A percentile compares a stretch with the other conserved stretches of the same genome.
Evolutionary conservation across 495 filamentous ascomycete genomes (phyloP).

Genomic region (Oidiodendron maius): DNA sequence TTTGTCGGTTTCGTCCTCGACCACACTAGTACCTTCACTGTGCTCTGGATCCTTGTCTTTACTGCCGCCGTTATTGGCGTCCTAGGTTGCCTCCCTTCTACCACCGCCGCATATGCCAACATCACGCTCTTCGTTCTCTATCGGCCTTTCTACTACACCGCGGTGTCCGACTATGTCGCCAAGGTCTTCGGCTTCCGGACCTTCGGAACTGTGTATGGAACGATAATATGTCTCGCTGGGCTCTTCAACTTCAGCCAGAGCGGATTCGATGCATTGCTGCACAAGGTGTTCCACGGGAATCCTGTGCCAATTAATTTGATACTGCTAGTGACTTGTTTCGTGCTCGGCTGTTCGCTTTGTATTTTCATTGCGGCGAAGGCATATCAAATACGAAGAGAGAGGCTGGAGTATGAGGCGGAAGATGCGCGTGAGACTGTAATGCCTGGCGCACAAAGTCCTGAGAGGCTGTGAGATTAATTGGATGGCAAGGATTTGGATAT

Average conservation of each 20-base stretch:
- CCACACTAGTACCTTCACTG: slow-evolving; percentile 63
- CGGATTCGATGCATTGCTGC: slow-evolving; percentile 74
- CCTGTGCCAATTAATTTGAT: slow-evolving; percentile 75
- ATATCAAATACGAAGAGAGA: slow-evolving; percentile 24
- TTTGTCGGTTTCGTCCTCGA: slow-evolving; percentile 86
- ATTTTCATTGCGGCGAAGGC: slow-evolving; percentile 44
- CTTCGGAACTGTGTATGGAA: slow-evolving; percentile 93
- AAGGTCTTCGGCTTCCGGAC: slow-evolving; percentile 97
- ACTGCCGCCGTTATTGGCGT: slow-evolving; percentile 73
- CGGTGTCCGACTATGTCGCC: slow-evolving; percentile 79
- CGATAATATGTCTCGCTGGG: slow-evolving; percentile 84
- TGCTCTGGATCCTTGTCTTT: slow-evolving; percentile 66
- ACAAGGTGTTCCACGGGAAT: slow-evolving; percentile 62
- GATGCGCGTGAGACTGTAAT: slow-evolving; percentile 26
- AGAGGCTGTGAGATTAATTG: slow-evolving; percentile 14
- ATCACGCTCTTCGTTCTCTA: slow-evolving; percentile 75
- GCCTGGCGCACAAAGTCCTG: slow-evolving; percentile 15
- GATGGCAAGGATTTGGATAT: too few relatives aligned
- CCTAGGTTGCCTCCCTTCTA: slow-evolving; percentile 67
- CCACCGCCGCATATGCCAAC: slow-evolving; percentile 65
- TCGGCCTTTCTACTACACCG: slow-evolving; percentile 71
- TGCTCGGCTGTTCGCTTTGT: slow-evolving; percentile 55
- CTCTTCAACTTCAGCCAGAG: slow-evolving; percentile 84
- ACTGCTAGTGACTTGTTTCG: slow-evolving; percentile 52
- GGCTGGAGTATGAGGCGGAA: slow-evolving; percentile 33